These are phyloP conservation scores for Aspergillus bridgeri DNA, from an alignment of 495 filamentous ascomycete species.

Conservation along the genomic window DNA sequence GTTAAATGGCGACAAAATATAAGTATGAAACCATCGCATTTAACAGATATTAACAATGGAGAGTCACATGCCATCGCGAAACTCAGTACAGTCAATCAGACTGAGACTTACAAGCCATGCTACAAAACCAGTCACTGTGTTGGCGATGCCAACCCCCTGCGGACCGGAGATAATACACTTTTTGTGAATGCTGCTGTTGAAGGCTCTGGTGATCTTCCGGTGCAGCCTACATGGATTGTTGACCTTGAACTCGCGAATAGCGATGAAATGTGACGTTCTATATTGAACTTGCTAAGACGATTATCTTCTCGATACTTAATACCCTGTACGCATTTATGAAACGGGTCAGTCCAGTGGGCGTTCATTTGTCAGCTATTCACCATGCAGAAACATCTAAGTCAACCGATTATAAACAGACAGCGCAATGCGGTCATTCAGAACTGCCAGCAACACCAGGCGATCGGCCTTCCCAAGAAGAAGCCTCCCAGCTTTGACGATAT, in stretches of 20 bases:
- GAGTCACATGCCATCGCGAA: slow-evolving; percentile 37
- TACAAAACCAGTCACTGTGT: slow-evolving; percentile 32
- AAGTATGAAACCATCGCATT: slow-evolving; percentile 34
- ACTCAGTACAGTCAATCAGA: slow-evolving; percentile 28
- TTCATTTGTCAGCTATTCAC: too few relatives aligned
- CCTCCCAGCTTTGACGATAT: too few relatives aligned
- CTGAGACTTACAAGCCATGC: slow-evolving; percentile 23
- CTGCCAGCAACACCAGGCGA: too few relatives aligned
- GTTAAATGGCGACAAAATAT: slow-evolving; percentile 49
- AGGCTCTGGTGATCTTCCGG: slow-evolving; percentile 25
- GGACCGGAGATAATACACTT: slow-evolving; percentile 50
- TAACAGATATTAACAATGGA: slow-evolving; percentile 45
- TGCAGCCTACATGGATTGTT: slow-evolving; percentile 51
- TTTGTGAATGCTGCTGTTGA: slow-evolving; percentile 66
- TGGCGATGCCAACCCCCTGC: slow-evolving; percentile 27
- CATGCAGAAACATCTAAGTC: too few relatives aligned
- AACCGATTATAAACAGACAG: too few relatives aligned
- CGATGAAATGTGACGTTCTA: too few relatives aligned
- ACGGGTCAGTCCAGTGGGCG: too few relatives aligned
- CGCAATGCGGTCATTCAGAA: too few relatives aligned
- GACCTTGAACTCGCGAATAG: slow-evolving; percentile 45
- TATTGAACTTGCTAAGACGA: too few relatives aligned
- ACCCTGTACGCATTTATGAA: too few relatives aligned
- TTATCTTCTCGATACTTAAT: too few relatives aligned
- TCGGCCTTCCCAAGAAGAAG: too few relatives aligned